Conservation (phyloP, 2,329 filamentous ascomycete species). For the Tricladium varicosporioides region DNA sequence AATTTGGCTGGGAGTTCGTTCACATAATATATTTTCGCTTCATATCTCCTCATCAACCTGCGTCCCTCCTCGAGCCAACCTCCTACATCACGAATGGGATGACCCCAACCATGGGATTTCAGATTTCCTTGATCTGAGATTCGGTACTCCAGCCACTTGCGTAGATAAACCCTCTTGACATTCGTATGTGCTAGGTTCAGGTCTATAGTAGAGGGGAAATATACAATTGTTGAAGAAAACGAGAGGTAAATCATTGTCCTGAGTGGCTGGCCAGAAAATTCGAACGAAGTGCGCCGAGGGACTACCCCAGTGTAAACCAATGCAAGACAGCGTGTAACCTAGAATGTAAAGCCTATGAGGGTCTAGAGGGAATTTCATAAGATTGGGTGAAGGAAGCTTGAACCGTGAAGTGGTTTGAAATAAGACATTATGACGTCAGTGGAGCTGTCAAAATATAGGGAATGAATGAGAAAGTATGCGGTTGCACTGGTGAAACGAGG, state of each 20-base stretch:
- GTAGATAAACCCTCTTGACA: constrained; percentile 12
- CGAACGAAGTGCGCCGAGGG: constrained; percentile 5
- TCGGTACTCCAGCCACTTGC: constrained; percentile 16
- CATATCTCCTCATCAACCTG: constrained; percentile 4
- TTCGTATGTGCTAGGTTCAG: constrained; percentile 8
- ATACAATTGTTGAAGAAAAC: constrained; percentile 6
- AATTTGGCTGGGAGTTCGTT: constrained; percentile 3
- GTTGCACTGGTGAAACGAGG: constrained; percentile 12
- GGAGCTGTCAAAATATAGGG: constrained; percentile 3
- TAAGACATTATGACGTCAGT: constrained; percentile 14
- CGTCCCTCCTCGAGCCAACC: constrained; percentile 6
- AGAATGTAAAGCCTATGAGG: constrained; percentile 5
- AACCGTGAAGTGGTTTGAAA: constrained; percentile 6
- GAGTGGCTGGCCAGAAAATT: constrained; percentile 13
- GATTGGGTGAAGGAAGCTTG: constrained; percentile 3
- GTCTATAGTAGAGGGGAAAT: constrained; percentile 5
- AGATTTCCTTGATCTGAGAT: constrained; percentile 7
- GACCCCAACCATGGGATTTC: constrained; percentile 8
- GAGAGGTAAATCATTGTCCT: constrained; percentile 3
- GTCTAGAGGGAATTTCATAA: constrained; percentile 1
- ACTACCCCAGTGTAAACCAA: constrained; percentile 22
- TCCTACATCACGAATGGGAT: constrained; percentile 14
- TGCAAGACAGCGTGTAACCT: constrained; percentile 19
- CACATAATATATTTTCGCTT: constrained; percentile 20
- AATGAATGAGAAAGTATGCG: constrained; percentile 11